These are phyloP conservation scores for Tolypocladium sp. DNA, from an alignment of 2,329 filamentous ascomycete species.

Conservation along the genomic window DNA sequence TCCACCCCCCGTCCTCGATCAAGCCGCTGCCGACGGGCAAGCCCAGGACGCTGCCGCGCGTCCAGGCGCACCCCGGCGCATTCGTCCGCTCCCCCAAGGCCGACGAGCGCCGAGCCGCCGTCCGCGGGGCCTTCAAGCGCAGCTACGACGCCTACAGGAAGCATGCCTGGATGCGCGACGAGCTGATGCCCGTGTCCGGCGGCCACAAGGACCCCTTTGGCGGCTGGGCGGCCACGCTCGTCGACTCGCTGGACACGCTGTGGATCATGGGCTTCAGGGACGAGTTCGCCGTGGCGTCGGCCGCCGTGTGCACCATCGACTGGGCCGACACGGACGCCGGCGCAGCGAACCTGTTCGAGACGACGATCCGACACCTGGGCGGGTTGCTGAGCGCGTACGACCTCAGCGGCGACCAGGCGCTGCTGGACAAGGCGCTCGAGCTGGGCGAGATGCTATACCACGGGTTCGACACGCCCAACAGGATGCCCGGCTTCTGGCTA, in stretches of 20 bases:
- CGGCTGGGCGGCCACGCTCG: conserved; percentile 49
- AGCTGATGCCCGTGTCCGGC: conserved; percentile 39
- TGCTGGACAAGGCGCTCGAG: conserved; percentile 40
- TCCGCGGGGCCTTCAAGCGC: conserved; percentile 30
- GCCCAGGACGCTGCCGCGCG: conserved; percentile 14
- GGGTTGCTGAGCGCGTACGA: conserved; percentile 43
- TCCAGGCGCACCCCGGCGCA: conserved; percentile 18
- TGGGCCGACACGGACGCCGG: conserved; percentile 35
- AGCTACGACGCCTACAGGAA: conserved; percentile 42
- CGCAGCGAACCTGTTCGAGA: conserved; percentile 44
- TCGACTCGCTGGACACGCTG: conserved; percentile 53
- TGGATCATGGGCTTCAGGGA: conserved; percentile 52
- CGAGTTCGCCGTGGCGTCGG: conserved; percentile 46
- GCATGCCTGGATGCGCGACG: conserved; percentile 44
- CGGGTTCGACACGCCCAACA: conserved; percentile 46
- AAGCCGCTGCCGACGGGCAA: conserved; percentile 18
- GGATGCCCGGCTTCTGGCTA: conserved; percentile 37
- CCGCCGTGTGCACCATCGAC: conserved; percentile 38
- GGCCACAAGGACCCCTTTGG: conserved; percentile 38
- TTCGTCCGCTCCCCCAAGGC: conserved; percentile 9
- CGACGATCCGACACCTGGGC: conserved; percentile 44
- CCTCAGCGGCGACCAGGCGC: conserved; percentile 31
- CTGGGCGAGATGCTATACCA: conserved; percentile 45
- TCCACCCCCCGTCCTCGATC: conserved; percentile 20
- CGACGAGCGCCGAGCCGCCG: conserved; percentile 24